A percentile compares a stretch with the other conserved stretches of the same genome.
phyloP scores from a whole-genome alignment of 228 moss, liverwort and hornwort species.

The Sphagnum fallax region DNA sequence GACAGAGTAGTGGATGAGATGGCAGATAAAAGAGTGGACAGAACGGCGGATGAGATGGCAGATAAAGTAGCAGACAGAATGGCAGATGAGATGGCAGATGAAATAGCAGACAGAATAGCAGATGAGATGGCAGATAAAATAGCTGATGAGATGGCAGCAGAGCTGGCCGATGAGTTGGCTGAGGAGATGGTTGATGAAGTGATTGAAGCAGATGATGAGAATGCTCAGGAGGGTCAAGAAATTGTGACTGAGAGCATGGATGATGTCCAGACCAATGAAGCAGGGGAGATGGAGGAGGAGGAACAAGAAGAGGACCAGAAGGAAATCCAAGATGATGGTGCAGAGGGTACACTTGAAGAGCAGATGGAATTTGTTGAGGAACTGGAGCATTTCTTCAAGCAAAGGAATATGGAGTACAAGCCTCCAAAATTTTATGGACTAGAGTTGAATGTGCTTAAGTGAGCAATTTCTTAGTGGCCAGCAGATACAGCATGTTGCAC shows the following conservation, averaged over 20 bases:
- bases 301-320: slow-evolving; percentile 61
- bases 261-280: slow-evolving; percentile 23
- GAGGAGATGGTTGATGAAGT: slow-evolving; percentile 47
- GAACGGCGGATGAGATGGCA: slow-evolving; percentile 41
- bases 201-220: slow-evolving; percentile 22
- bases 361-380: slow-evolving; percentile 67
- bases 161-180: slow-evolving; percentile 31
- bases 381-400: slow-evolving; percentile 75
- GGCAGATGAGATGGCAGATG: slow-evolving; percentile 40
- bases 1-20: slow-evolving; percentile 17
- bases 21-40: slow-evolving; percentile 47
- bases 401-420: slow-evolving; percentile 79
- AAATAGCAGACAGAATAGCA: slow-evolving; percentile 29
- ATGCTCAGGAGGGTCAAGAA: slow-evolving; percentile 10
- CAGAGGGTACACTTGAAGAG: slow-evolving; percentile 64
- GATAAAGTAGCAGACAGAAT: slow-evolving; percentile 37
- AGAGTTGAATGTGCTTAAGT: slow-evolving; percentile 93
- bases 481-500: background rate
- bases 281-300: slow-evolving; percentile 42
- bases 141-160: slow-evolving; percentile 30
- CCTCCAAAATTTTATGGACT: slow-evolving; percentile 92
- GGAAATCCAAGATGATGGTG: slow-evolving; percentile 50
- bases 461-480: slow-evolving; percentile 14
- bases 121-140: slow-evolving; percentile 34
- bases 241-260: slow-evolving; percentile 20